phyloP scores from a whole-genome alignment of 345 rosid genomes.

The Populus tremula region DNA sequence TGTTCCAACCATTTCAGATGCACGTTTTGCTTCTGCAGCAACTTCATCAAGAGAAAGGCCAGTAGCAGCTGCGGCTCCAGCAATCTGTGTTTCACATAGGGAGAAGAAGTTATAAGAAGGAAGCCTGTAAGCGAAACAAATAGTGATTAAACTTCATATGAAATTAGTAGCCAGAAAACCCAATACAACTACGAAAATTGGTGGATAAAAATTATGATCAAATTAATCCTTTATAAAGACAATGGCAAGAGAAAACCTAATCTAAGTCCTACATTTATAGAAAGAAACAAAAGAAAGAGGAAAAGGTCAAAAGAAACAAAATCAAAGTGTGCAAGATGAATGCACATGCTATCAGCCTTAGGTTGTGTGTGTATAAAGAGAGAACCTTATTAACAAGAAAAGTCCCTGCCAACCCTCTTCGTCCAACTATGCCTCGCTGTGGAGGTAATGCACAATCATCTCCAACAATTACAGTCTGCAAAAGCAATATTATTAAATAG shows the following conservation, averaged over 20 bases:
- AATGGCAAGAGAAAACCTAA: neutral
- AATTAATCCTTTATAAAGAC: neutral
- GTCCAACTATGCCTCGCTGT: conserved; percentile 80
- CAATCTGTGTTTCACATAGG: conserved; percentile 52
- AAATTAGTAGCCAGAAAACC: neutral
- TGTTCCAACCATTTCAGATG: conserved; percentile 84
- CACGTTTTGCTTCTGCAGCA: conserved; percentile 73
- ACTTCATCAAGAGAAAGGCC: conserved; percentile 78
- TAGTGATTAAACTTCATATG: neutral
- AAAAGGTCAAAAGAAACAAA: neutral
- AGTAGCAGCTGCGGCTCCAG: conserved; percentile 92
- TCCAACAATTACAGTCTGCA: conserved; percentile 88
- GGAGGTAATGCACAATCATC: conserved; percentile 98
- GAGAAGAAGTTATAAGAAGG: conserved; percentile 10
- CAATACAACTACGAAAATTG: neutral
- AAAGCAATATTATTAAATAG: conserved; percentile 6
- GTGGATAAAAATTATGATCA: neutral
- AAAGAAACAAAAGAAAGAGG: neutral
- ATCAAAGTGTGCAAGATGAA: neutral
- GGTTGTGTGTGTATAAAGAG: neutral
- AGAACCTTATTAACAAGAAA: conserved; percentile 84
- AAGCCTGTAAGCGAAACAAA: neutral
- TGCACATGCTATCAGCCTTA: neutral
- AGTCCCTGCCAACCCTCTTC: conserved; percentile 97
- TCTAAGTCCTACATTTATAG: neutral